Evolutionary conservation across 179 eudicot species (phyloP).

Genomic region (Amaranthus tricolor): DNA sequence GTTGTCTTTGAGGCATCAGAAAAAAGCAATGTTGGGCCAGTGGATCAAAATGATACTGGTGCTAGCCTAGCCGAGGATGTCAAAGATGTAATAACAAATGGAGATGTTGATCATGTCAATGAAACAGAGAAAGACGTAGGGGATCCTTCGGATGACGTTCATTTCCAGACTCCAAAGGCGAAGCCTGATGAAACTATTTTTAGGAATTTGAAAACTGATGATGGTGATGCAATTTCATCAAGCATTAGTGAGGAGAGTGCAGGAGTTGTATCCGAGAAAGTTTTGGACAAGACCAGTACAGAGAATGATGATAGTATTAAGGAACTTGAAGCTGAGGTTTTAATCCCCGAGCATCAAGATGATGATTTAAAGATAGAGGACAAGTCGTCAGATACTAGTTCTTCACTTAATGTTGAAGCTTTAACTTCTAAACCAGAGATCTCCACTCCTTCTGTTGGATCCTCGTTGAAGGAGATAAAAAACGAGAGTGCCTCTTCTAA

Average conservation of each 20-base stretch:
- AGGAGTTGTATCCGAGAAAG: constrained; percentile 21
- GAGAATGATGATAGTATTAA: constrained; percentile 18
- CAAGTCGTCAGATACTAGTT: constrained; percentile 13
- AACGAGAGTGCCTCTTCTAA: constrained; percentile 25
- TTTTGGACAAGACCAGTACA: constrained; percentile 9
- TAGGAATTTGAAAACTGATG: constrained; percentile 20
- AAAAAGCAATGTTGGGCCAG: constrained; percentile 28
- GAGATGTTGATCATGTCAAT: constrained; percentile 21
- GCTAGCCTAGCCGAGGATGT: constrained; percentile 26
- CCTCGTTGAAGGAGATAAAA: constrained; percentile 23
- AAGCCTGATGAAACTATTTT: constrained; percentile 28
- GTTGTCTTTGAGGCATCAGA: constrained; percentile 28
- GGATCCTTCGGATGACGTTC: constrained; percentile 24
- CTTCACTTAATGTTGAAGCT: constrained; percentile 17
- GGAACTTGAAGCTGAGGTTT: constrained; percentile 12
- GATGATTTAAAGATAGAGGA: constrained; percentile 10
- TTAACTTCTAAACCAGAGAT: constrained; percentile 24
- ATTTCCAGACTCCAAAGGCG: constrained; percentile 19
- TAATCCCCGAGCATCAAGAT: constrained; percentile 11
- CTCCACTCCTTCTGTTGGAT: constrained; percentile 9
- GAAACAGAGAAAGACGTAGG: constrained; percentile 19
- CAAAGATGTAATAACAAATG: constrained; percentile 22
- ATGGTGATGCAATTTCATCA: constrained; percentile 21
- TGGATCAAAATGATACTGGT: constrained; percentile 24
- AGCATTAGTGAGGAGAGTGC: constrained; percentile 25